These are phyloP conservation scores for Coccomyxa sp. DNA, from an alignment of 139 green algal genomes.

Conservation along the genomic window DNA sequence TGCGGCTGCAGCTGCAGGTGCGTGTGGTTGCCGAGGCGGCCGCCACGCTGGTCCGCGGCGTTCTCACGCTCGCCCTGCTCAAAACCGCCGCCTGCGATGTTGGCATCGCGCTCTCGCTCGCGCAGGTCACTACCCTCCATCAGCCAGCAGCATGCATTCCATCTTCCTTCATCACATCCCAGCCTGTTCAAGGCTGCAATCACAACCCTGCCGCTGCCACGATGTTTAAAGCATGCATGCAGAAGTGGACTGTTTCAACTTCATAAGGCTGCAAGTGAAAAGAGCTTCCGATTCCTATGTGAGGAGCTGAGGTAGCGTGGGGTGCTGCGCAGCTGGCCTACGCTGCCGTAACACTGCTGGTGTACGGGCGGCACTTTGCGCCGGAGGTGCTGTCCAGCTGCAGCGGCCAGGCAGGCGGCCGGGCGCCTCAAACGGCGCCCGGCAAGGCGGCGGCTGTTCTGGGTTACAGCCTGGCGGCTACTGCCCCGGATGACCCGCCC, in stretches of 20 bases:
- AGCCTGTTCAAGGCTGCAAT: background rate
- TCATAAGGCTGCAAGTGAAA: background rate
- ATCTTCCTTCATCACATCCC: background rate
- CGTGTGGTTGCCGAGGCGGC: slow-evolving; percentile 58
- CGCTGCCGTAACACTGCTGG: slow-evolving; percentile 25
- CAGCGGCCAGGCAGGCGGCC: too few relatives aligned
- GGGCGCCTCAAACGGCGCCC: background rate
- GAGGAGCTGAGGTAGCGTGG: background rate
- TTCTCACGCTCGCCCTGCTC: slow-evolving; percentile 52
- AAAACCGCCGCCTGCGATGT: background rate
- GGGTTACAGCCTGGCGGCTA: too few relatives aligned
- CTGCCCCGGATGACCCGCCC: background rate
- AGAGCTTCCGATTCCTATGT: too few relatives aligned
- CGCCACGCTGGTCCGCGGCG: slow-evolving; percentile 42
- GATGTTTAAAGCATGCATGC: background rate
- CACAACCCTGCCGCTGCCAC: background rate
- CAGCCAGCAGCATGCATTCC: background rate
- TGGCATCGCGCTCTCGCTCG: slow-evolving; percentile 46
- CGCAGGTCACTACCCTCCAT: slow-evolving; percentile 7
- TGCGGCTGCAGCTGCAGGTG: slow-evolving; percentile 53
- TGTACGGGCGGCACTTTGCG: slow-evolving; percentile 28
- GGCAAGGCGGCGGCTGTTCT: background rate
- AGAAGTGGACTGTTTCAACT: background rate
- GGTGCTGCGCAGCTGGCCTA: slow-evolving; percentile 53
- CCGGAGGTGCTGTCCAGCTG: background rate